Conservation (phyloP, 768 basidiomycete genomes). For the Lactifluus hygrophoroides region DNA sequence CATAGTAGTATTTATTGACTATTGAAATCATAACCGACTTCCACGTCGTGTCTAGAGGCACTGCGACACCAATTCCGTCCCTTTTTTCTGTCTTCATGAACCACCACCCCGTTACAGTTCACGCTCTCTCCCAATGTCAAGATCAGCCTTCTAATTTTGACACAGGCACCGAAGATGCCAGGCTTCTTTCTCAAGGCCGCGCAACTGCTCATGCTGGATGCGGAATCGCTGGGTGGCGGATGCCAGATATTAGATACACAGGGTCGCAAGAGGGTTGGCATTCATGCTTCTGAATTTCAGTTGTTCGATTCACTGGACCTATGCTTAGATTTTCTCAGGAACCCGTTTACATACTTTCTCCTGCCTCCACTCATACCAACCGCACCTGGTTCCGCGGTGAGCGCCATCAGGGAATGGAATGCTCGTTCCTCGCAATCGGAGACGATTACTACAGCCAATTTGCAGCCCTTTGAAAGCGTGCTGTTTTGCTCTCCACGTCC, state of each 20-base stretch:
- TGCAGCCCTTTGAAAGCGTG: slow-evolving; percentile 2
- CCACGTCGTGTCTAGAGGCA: too few relatives aligned
- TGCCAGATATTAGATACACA: not conserved
- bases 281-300: not conserved
- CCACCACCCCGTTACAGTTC: not conserved
- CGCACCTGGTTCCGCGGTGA: not conserved
- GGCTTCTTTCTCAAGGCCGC: slow-evolving; percentile 1
- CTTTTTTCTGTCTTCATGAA: not conserved
- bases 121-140: not conserved
- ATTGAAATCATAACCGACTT: not conserved
- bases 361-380: not conserved
- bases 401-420: not conserved
- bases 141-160: not conserved
- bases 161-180: not conserved
- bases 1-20: not conserved
- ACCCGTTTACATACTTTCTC: slow-evolving; percentile 2
- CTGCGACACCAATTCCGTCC: too few relatives aligned
- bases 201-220: slow-evolving; percentile 5
- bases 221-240: not conserved
- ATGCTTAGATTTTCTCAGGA: not conserved
- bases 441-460: not conserved
- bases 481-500: not conserved
- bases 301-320: not conserved
- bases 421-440: slow-evolving; percentile 4
- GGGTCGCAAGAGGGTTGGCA: not conserved